Base-by-base conservation (phyloP, 768 basidiomycete species). In the Mycena epipterygia region DNA sequence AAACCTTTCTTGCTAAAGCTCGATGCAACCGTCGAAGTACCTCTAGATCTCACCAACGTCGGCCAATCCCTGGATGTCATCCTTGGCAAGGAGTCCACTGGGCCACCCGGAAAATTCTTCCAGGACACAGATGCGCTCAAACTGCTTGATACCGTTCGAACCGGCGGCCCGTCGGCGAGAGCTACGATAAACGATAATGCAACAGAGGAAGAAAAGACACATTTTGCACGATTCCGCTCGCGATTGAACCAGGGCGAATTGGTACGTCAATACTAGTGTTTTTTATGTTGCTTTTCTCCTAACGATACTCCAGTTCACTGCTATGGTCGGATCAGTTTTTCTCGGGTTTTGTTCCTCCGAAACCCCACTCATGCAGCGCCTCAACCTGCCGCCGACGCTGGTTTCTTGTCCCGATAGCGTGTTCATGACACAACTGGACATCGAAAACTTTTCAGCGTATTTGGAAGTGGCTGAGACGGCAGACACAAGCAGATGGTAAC, bases 21-120 rank as follows among this genome's bases (percentile, higher is more conserved):
- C 39, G 86, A 88, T 75, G 79, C 85, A 5, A 80, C 86, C 6
- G 79, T 86, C n/a, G 83, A 84, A 11, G 78, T 92, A 33, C 89
- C 89, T 4, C 78, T 91, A 1, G 70, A 80, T 29, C 79, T 93
- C 35, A 77, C 83, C 48, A 86, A 88, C 56, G 67, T 80, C 5
- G 76, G 74, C 33, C 73, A 79, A 29, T 82, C 84, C 46, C 79
- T 83, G 21, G 84, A 87, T 41, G 78, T 81, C 23, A 75, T 83
- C 35, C 76, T 85, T 41, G 79, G 77, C 23, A 82, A 81, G 17
- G 52, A 70, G 75, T 74, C 44, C 16, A 84, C 83, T 44, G 51
- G 55, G 21, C 84, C 86, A 12, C 86, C 90, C 1, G 92, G 90
- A 23, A 86, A 89, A 73, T 93, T 93, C 73, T 93, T 91, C 75